Evolutionary conservation across 2,329 filamentous ascomycete genomes (phyloP), one percentile per base, ranked within the genome.

Genomic region (Arthrocladium fulminans): DNA sequence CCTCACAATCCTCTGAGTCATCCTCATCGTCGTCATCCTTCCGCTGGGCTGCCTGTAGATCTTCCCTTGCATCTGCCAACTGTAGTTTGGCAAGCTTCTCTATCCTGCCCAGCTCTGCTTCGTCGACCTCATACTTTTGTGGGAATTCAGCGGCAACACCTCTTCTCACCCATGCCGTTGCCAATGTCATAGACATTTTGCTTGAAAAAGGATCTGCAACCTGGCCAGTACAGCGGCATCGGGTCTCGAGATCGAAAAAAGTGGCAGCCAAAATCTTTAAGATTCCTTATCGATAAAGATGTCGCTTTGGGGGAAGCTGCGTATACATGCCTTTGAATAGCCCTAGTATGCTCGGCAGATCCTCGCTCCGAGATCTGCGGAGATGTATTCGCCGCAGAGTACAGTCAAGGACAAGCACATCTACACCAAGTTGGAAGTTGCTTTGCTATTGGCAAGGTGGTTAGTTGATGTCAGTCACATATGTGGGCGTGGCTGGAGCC

Each of bases 41-140:
- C 15, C 56, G 57, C 48, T 67, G 64, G 17, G 57, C 60, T 48
- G 57, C 57, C 60, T 66, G 65, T 53, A 94, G 69, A 61, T 92
- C 89, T 23, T 89, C 86, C 61, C 90, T 84, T 22, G 92, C 92
- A 68, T 97, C 92, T 62, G 96, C 87, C 25, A 96, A 77, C 69
- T 94, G 84, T 53, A 87, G 72, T 65, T 84, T 81, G 24, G 84
- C 84, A 55, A 88, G 73, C 61, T 77, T 75, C 13, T 83, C 83
- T 70, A 88, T 88, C 60, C 85, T 79, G 61, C 80, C 76, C 60
- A 85, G 86, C 65, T 88, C 84, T 54, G 76, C 74, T 63, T 88
- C 84, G 65, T 88, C 80, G 49, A 88, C 79, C 50, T 82, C 78
- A 63, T 86, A 86, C 65, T 85, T 86, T 34, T 76, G 75, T 13